Base-by-base conservation (phyloP, 352 stramenopile species). In the Phytopythium aichiense region DNA sequence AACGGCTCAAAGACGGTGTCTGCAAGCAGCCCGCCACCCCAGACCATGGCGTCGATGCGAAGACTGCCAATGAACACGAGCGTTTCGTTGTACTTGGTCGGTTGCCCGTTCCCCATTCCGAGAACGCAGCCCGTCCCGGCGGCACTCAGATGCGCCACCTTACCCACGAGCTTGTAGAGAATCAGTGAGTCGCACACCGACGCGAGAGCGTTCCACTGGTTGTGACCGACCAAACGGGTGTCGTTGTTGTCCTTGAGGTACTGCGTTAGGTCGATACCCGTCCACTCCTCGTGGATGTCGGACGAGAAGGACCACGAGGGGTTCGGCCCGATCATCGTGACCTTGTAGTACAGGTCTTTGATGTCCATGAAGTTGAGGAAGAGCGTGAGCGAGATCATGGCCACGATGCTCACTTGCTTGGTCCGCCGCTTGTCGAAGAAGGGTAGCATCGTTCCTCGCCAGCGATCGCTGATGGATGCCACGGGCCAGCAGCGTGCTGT, bases 361-460 rank as follows among this genome's bases (percentile, higher is more conserved):
- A 72, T 22, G 48, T 72, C 66, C 66, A 72, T 72, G 58, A 72
- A 51, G 23, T 46, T 54, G 35, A 72, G 66, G 57, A 72, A 63
- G 22, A 68, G 7, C 11, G 66, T 64, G 48, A 72, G 56, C 31
- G 40, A 50, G 46, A 72, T 72, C 66, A 72, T 72, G 22, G 37
- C 46, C 43, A 66, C n/a, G 49, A 72, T 66, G 54, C 66, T 72
- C 8, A 64, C 18, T 22, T 60, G 55, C 55, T 60, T 52, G 15
- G 28, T 30, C 38, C 55, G 55, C 6, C 37, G 12, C 40, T 60
- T 52, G 53, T 58, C 51, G 6, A 57, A 28, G 9, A 8, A 22
- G 18, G 30, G 15, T n/a, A 28, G n/a, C 52, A 58, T 46, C 20
- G 9, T 33, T 46, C n/a, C 8, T 45, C 4, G 22, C 22, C 9